Evolutionary conservation across 257 asterid genomes (phyloP).

Genomic region (Apocynum venetum): DNA sequence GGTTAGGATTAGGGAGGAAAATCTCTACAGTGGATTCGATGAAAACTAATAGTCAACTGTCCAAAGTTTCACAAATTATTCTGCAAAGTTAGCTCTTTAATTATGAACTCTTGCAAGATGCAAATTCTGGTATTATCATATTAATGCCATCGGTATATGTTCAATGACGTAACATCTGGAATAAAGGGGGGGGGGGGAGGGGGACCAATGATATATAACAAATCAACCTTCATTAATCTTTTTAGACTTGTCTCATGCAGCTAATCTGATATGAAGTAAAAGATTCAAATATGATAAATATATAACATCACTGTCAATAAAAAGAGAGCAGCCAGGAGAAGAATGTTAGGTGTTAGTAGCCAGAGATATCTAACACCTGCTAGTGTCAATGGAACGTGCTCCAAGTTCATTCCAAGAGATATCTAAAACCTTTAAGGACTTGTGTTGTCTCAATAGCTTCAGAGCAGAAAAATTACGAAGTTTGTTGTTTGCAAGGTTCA

Average conservation of each 20-base stretch:
- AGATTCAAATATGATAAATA: too few relatives aligned
- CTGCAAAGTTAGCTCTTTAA: not conserved
- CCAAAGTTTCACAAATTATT: conserved; percentile 20
- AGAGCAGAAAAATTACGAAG: conserved; percentile 66
- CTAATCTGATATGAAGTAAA: not conserved
- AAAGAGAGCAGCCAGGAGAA: not conserved
- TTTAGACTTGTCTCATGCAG: not conserved
- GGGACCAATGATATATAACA: conserved; percentile 15
- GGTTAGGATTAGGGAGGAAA: conserved; percentile 2
- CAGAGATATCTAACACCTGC: conserved; percentile 25
- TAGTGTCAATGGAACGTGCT: conserved; percentile 63
- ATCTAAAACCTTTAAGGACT: conserved; percentile 56
- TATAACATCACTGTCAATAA: not conserved
- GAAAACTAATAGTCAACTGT: conserved; percentile 10
- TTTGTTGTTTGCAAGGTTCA: conserved; percentile 67
- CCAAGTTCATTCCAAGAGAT: conserved; percentile 85
- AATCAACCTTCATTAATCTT: not conserved
- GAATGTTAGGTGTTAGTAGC: not conserved
- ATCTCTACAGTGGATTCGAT: conserved; percentile 9
- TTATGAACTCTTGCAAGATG: not conserved
- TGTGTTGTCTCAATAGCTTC: conserved; percentile 58
- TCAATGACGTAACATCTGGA: too few relatives aligned
- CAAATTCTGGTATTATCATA: not conserved
- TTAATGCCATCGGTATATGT: too few relatives aligned
- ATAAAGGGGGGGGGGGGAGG: not conserved